Percentiles rank a stretch among this genome's conserved stretches.
phyloP scores from a whole-genome alignment of 1,284 basidiomycete species.

The Trametes sp. region DNA sequence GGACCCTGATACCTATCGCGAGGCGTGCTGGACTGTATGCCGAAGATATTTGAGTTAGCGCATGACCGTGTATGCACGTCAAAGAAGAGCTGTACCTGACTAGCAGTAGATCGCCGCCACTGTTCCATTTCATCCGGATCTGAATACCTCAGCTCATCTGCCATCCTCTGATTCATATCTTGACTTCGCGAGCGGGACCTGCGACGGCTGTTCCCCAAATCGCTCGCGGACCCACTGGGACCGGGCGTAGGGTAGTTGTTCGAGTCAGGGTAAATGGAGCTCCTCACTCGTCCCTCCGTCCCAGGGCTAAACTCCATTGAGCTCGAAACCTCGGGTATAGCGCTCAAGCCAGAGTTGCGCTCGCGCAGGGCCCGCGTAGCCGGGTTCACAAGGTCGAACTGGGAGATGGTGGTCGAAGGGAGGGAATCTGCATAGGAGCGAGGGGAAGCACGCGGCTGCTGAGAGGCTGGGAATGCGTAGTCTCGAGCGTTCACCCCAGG shows the following conservation, averaged over 20 bases:
- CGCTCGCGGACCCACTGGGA: conserved; percentile 31
- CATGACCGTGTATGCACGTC: not conserved
- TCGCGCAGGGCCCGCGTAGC: conserved; percentile 29
- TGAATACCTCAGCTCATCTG: conserved; percentile 47
- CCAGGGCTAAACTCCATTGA: conserved; percentile 40
- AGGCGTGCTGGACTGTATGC: conserved; percentile 21
- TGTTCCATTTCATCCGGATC: conserved; percentile 45
- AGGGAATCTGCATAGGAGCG: conserved; percentile 39
- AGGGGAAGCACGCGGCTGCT: conserved; percentile 29
- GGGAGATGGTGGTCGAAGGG: conserved; percentile 47
- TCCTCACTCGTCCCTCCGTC: conserved; percentile 32
- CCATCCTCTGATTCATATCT: conserved; percentile 28
- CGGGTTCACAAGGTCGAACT: conserved; percentile 48
- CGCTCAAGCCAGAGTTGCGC: conserved; percentile 43
- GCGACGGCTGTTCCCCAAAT: conserved; percentile 8
- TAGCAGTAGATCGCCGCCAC: conserved; percentile 45
- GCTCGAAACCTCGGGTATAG: conserved; percentile 50
- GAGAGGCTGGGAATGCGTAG: conserved; percentile 31
- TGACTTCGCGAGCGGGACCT: conserved; percentile 26
- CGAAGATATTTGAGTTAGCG: conserved; percentile 1
- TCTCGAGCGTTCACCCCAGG: conserved; percentile 25
- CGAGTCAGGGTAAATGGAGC: conserved; percentile 38
- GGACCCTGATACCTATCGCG: conserved; percentile 22
- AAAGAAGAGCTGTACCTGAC: conserved; percentile 30
- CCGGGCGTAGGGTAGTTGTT: conserved; percentile 29